Evolutionary conservation across 345 rosid genomes (phyloP).

Genomic region (Moricandia arvensis): DNA sequence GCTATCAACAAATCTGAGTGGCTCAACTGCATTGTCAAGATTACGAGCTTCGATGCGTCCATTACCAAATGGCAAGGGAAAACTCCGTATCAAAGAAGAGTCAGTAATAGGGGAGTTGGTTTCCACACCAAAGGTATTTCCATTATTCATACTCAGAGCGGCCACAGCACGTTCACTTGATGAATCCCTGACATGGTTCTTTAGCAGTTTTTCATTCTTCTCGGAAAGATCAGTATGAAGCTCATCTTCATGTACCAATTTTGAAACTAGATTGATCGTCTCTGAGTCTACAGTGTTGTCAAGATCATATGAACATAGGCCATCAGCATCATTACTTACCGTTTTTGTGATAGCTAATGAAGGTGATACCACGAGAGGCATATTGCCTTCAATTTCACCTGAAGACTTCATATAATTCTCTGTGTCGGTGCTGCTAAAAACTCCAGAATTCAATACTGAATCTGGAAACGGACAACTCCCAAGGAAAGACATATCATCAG

Average conservation of each 20-base stretch:
- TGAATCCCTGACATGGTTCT: not conserved
- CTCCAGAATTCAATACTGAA: no score
- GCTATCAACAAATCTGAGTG: no score
- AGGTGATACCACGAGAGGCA: slow-evolving; percentile 11
- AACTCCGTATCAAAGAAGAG: no score
- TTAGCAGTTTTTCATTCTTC: slow-evolving; percentile 28
- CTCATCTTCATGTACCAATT: slow-evolving; percentile 25
- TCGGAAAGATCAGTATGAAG: slow-evolving; percentile 20
- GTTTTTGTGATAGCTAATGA: slow-evolving; percentile 20
- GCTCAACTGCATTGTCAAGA: no score
- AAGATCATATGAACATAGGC: not conserved
- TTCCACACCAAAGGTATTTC: no score
- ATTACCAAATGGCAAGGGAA: no score
- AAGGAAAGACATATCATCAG: no score
- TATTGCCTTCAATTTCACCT: not conserved
- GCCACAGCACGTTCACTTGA: no score
- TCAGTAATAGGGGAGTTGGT: no score
- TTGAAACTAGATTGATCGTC: slow-evolving; percentile 28
- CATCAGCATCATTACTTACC: slow-evolving; percentile 25
- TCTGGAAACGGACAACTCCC: no score
- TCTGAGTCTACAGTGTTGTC: not conserved
- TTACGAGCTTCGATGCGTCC: no score
- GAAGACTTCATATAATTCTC: slow-evolving; percentile 27
- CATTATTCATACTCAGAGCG: no score
- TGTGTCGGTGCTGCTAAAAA: not conserved